These are phyloP conservation scores for Stagonosporopsis chrysanthemi DNA, from an alignment of 2,329 filamentous ascomycete genomes.

Conservation along the genomic window DNA sequence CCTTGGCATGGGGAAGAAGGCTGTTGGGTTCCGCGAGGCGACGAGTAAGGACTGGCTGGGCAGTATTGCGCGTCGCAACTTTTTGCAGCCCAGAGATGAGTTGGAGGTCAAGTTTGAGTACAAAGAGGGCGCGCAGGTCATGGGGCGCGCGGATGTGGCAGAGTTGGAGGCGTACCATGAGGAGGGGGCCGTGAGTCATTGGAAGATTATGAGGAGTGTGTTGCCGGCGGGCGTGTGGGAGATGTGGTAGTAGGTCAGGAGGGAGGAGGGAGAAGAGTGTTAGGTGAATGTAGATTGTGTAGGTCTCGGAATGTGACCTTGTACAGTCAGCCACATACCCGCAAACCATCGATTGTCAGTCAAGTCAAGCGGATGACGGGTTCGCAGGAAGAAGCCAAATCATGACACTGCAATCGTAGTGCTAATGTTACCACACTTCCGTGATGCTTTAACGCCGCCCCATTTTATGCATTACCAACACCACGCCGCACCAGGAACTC, in stretches of 20 bases:
- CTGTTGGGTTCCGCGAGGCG: constrained; percentile 72
- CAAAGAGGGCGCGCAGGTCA: constrained; percentile 57
- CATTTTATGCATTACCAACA: neutral
- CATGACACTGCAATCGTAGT: neutral
- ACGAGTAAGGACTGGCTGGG: constrained; percentile 71
- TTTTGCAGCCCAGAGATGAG: constrained; percentile 76
- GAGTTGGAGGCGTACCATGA: constrained; percentile 76
- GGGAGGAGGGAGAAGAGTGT: neutral
- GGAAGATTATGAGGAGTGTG: constrained; percentile 88
- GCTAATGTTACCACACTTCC: too few species aligned
- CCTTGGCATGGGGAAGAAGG: constrained; percentile 38
- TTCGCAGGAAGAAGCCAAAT: too few species aligned
- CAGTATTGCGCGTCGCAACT: constrained; percentile 73
- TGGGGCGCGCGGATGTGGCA: constrained; percentile 69
- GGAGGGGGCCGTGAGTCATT: constrained; percentile 82
- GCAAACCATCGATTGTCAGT: too few species aligned
- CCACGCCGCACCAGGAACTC: neutral
- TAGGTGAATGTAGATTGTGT: neutral
- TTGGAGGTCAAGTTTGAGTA: constrained; percentile 59
- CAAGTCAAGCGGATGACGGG: too few species aligned
- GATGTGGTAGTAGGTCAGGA: constrained; percentile 68
- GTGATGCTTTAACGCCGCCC: neutral
- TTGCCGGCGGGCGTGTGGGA: constrained; percentile 84
- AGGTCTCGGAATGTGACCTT: neutral
- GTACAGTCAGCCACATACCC: neutral